Base-by-base conservation (phyloP, 345 rosid species). In the Pistacia atlantica region DNA sequence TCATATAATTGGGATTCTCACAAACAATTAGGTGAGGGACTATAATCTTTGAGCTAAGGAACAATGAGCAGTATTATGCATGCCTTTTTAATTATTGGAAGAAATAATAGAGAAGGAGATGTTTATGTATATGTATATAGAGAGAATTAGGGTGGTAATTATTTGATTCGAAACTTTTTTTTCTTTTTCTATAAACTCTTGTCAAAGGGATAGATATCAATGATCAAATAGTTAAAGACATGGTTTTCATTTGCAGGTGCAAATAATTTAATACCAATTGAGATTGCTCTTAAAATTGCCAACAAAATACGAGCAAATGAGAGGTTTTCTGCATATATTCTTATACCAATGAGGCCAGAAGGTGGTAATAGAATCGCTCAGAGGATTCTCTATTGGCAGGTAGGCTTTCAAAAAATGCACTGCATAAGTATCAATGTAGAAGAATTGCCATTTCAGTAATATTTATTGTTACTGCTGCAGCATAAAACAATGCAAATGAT, bases 281-380 rank as follows among this genome's bases (percentile, higher is more conserved):
- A 91, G 82, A 91, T 93, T 45, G 95, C 98, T 33, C 91, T 91
- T 25, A 93, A 93, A 80, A 88, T 93, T 82, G 97, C 93, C 48
- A 83, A 82, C 71, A 93, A 93, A 72, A 91, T 91, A 74, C 86
- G 91, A 86, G 89, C 91, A 76, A 82, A 83, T 25, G 90, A 93
- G 82, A 90, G 92, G 77, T 93, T 91, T 80, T 80, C 91, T 77
- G 98, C 90, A 8, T 93, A 93, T 73, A 89, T 93, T 78, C 88
- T 93, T 54, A 87, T 93, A 77, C 98, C 98, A 63, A 93, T 93
- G 98, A 90, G 95, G 93, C 97, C 98, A 17, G 98, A 93, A 86
- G 98, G 98, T 69, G 83, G 81, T 78, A 90, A 93, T 58, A 81
- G 89, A 33, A 42, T 69, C 46, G 76, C 93, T 38, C 97, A 93